Conservation (phyloP, 139 green algal genomes). For the Chlamydomonas urium region DNA sequence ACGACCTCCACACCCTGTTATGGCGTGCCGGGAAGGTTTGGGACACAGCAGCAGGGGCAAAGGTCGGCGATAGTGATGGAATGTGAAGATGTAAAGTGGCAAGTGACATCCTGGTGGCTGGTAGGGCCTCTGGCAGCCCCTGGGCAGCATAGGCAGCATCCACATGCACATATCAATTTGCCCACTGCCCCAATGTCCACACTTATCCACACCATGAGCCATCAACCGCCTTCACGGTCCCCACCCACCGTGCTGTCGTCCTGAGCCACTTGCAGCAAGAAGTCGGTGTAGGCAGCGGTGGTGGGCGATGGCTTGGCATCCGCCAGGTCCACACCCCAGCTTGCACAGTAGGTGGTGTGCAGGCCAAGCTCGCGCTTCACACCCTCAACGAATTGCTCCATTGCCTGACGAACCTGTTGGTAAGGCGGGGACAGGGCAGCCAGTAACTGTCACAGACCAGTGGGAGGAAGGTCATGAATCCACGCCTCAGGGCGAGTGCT, state of each 20-base stretch:
- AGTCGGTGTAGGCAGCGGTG: constrained; percentile 60
- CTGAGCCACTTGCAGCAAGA: constrained; percentile 52
- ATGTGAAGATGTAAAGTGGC: too few relatives aligned
- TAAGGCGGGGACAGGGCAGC: too few relatives aligned
- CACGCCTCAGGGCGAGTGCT: too few relatives aligned
- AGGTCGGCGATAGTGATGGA: not conserved
- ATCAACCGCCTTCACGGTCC: not conserved
- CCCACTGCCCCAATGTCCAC: not conserved
- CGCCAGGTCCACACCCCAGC: constrained; percentile 55
- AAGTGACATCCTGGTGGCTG: too few relatives aligned
- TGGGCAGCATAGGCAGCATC: not conserved
- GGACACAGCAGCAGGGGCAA: constrained; percentile 14
- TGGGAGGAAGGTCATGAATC: too few relatives aligned
- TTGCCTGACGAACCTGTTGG: not conserved
- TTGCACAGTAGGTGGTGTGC: constrained; percentile 49
- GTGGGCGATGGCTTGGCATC: constrained; percentile 26
- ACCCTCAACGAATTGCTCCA: constrained; percentile 32
- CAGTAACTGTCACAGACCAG: too few relatives aligned
- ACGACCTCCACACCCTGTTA: constrained; percentile 1
- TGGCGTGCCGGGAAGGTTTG: not conserved
- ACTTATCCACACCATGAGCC: not conserved
- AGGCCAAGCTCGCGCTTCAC: constrained; percentile 64
- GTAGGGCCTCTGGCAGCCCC: not conserved
- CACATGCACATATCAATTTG: not conserved
- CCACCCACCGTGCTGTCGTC: constrained; percentile 24